phyloP scores from a whole-genome alignment of 1,284 basidiomycete species.

The Mycena sp. region DNA sequence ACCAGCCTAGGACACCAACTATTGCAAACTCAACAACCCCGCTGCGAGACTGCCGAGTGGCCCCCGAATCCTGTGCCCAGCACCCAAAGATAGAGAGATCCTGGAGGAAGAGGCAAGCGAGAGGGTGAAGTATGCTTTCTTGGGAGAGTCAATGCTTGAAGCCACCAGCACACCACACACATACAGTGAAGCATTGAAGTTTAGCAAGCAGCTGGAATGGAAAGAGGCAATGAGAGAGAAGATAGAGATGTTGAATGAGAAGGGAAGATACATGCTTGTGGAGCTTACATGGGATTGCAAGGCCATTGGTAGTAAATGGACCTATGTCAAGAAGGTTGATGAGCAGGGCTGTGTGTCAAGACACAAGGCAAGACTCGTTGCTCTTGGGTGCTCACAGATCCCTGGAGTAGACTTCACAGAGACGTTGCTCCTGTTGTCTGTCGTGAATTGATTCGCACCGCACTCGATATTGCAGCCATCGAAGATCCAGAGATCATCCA shows the following conservation, averaged over 20 bases:
- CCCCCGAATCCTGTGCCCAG: background rate
- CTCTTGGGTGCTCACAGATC: slow-evolving; percentile 27
- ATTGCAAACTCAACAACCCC: slow-evolving; percentile 17
- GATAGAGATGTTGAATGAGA: slow-evolving; percentile 34
- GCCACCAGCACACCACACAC: background rate
- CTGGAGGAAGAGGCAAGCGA: background rate
- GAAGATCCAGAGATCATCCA: slow-evolving; percentile 36
- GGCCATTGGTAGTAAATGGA: slow-evolving; percentile 35
- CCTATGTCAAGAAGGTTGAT: slow-evolving; percentile 39
- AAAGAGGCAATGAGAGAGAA: slow-evolving; percentile 43
- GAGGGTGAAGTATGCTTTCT: background rate
- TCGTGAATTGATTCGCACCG: slow-evolving; percentile 34
- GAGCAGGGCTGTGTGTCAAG: slow-evolving; percentile 37
- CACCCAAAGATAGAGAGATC: background rate
- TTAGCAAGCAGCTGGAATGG: slow-evolving; percentile 35
- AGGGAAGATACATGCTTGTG: slow-evolving; percentile 35
- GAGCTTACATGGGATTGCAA: slow-evolving; percentile 35
- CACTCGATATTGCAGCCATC: slow-evolving; percentile 39
- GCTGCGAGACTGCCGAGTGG: background rate
- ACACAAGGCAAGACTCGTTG: slow-evolving; percentile 49
- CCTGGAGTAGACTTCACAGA: slow-evolving; percentile 47
- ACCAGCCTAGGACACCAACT: background rate
- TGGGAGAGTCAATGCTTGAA: background rate
- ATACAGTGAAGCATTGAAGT: slow-evolving; percentile 11
- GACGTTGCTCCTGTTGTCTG: slow-evolving; percentile 42